A percentile compares a stretch with the other conserved stretches of the same genome.
Evolutionary conservation across 1,284 basidiomycete genomes (phyloP).

Genomic region (Sanghuangporus weigelae): DNA sequence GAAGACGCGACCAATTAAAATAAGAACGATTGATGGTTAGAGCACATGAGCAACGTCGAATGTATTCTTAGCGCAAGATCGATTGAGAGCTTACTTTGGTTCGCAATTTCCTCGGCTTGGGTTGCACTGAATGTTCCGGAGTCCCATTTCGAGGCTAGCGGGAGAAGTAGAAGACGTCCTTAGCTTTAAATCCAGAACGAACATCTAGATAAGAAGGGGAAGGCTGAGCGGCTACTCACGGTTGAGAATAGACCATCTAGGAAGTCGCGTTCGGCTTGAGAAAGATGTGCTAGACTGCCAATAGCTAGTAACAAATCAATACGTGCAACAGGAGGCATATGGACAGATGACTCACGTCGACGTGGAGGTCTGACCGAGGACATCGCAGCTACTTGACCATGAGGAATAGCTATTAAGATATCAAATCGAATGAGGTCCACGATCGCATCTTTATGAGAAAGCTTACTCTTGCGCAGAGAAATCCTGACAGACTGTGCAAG

Average conservation of each 20-base stretch:
- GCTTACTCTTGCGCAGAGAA: background rate
- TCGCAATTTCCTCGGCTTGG: constrained; percentile 9
- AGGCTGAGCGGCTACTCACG: constrained; percentile 3
- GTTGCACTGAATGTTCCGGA: constrained; percentile 7
- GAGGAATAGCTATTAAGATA: background rate
- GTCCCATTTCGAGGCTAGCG: constrained; percentile 7
- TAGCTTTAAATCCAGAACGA: background rate
- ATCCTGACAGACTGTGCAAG: constrained; percentile 14
- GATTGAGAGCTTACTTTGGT: constrained; percentile 8
- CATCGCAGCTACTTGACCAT: background rate
- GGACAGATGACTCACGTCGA: background rate
- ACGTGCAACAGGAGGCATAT: background rate
- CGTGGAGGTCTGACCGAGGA: background rate
- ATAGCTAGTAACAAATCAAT: background rate
- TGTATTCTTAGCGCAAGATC: background rate
- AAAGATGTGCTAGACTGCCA: background rate
- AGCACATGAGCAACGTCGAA: background rate
- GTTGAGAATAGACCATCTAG: constrained; percentile 14
- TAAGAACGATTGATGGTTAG: background rate
- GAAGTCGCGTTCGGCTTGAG: background rate
- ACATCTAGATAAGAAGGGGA: background rate
- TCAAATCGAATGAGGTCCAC: background rate
- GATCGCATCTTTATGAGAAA: background rate
- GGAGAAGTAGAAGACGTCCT: background rate
- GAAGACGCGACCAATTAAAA: background rate